Evolutionary conservation across 1,284 basidiomycete species (phyloP).

Genomic region (Pyrrhoderma lamaoense): DNA sequence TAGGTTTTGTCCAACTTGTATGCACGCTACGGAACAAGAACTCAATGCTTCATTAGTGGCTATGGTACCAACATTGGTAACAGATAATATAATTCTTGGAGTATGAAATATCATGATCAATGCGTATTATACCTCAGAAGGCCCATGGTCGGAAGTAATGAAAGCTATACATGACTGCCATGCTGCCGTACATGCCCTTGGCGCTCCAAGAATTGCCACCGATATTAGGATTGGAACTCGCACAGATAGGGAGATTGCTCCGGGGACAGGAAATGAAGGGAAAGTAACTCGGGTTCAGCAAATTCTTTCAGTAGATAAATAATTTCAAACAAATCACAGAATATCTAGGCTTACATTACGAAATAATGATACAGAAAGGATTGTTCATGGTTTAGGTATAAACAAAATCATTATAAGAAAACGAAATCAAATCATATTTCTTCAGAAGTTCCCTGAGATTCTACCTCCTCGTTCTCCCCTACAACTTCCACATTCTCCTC

Average conservation of each 20-base stretch:
- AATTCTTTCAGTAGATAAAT: conserved; percentile 46
- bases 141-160: conserved; percentile 76
- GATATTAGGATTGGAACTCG: conserved; percentile 92
- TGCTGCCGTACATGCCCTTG: conserved; percentile 70
- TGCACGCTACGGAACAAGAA: too few relatives aligned
- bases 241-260: conserved; percentile 56
- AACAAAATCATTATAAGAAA: too few relatives aligned
- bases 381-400: too few relatives aligned
- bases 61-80: conserved; percentile 87
- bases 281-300: conserved; percentile 78
- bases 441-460: too few relatives aligned
- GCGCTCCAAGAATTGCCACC: conserved; percentile 65
- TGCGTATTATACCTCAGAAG: conserved; percentile 42
- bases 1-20: conserved; percentile 32
- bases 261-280: conserved; percentile 65
- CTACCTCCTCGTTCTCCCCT: too few relatives aligned
- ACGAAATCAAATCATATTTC: neutral
- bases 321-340: neutral
- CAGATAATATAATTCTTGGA: neutral
- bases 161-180: conserved; percentile 84
- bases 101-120: too few relatives aligned
- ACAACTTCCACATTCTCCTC: too few relatives aligned
- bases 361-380: neutral
- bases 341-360: neutral
- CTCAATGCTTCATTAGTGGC: conserved; percentile 42